A percentile compares a stretch with the other conserved stretches of the same genome.
These are phyloP conservation scores for Alternaria brassicae DNA, from an alignment of 2,329 filamentous ascomycete genomes.

Conservation along the genomic window DNA sequence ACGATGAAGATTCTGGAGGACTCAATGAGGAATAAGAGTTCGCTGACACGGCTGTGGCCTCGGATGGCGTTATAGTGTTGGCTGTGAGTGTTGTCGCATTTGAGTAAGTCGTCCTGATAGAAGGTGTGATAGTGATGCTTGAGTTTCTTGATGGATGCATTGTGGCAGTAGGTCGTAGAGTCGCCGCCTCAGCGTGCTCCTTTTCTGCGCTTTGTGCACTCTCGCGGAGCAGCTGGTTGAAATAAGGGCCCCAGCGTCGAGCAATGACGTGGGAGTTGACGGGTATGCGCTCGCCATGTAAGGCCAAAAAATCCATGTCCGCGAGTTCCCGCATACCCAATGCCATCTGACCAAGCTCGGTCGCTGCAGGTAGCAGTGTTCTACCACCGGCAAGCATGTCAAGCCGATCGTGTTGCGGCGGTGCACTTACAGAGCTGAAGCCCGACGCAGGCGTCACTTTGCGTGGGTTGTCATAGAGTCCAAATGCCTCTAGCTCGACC, in stretches of 20 bases:
- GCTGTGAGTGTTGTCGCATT: conserved; percentile 53
- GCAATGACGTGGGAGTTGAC: conserved; percentile 91
- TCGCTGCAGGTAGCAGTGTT: conserved; percentile 76
- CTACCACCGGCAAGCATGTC: conserved; percentile 75
- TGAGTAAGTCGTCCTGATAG: conserved; percentile 60
- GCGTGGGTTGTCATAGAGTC: conserved; percentile 93
- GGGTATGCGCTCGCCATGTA: conserved; percentile 88
- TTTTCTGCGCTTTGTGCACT: conserved; percentile 69
- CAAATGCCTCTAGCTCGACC: conserved; percentile 96
- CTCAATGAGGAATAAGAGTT: conserved; percentile 55
- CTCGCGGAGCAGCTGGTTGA: conserved; percentile 88
- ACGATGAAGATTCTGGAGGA: conserved; percentile 60
- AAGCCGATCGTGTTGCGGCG: conserved; percentile 62
- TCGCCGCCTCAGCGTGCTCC: conserved; percentile 70
- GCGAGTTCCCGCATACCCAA: conserved; percentile 82
- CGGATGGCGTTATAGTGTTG: conserved; percentile 46
- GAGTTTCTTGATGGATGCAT: conserved; percentile 73
- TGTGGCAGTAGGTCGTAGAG: conserved; percentile 68
- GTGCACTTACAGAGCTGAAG: conserved; percentile 82
- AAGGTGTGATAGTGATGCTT: conserved; percentile 82
- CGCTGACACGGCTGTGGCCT: conserved; percentile 50
- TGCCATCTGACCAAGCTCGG: conserved; percentile 84
- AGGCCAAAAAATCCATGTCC: conserved; percentile 96
- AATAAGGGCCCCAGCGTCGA: conserved; percentile 92
- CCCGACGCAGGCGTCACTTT: conserved; percentile 78